Conservation (phyloP, 169 alveolate species). For the Pseudocohnilembus persalinus region DNA sequence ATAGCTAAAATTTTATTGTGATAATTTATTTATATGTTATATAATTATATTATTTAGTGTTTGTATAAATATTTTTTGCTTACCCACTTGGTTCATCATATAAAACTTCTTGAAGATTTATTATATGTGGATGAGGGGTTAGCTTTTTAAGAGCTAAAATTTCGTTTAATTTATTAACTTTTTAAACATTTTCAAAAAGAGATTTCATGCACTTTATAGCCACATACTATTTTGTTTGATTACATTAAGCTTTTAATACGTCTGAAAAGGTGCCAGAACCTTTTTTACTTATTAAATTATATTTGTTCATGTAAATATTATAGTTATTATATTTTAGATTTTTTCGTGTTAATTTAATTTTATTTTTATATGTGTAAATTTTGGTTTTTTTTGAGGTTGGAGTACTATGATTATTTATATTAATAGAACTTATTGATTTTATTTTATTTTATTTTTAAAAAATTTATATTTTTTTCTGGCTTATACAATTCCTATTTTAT, state of each 20-base stretch:
- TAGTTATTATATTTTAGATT: too few species aligned
- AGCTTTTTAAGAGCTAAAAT: conserved; percentile 57
- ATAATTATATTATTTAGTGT: conserved; percentile 17
- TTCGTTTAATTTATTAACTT: conserved; percentile 57
- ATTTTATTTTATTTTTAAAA: too few species aligned
- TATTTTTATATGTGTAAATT: too few species aligned
- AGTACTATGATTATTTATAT: too few species aligned
- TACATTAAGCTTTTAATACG: conserved; percentile 77
- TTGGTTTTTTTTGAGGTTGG: too few species aligned
- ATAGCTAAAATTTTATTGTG: too few species aligned
- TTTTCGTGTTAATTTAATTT: too few species aligned
- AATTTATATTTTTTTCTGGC: too few species aligned
- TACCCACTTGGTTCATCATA: conserved; percentile 14
- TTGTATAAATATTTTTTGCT: too few species aligned
- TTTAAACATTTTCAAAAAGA: conserved; percentile 64
- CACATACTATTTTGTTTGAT: conserved; percentile 63
- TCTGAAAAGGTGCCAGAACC: conserved; percentile 88
- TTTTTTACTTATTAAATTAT: conserved; percentile 66
- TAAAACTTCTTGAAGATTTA: conserved; percentile 64
- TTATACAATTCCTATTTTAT: too few species aligned
- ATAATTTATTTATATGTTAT: conserved; percentile 8
- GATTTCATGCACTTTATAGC: conserved; percentile 85
- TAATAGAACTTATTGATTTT: too few species aligned
- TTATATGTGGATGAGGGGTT: conserved; percentile 57
- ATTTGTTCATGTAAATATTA: conserved; percentile 53